Conservation (phyloP, 108 stramenopile species). For the Cyclotella distinguenda region DNA sequence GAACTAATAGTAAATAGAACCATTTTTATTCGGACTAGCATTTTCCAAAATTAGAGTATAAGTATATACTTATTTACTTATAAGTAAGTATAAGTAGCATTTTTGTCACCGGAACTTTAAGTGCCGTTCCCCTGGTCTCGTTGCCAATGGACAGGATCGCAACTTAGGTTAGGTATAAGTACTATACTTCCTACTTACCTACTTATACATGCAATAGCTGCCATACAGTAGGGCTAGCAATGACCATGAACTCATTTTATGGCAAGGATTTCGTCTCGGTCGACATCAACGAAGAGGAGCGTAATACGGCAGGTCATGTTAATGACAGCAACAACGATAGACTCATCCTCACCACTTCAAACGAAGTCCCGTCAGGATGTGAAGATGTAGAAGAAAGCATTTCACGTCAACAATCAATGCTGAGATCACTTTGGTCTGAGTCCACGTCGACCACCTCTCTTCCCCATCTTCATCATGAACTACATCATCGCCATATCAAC, state of each 20-base stretch:
- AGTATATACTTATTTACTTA: no score
- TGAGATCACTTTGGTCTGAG: slow-evolving; percentile 34
- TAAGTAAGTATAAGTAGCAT: no score
- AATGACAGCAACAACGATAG: background rate
- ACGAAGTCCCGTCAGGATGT: background rate
- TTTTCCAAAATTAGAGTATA: no score
- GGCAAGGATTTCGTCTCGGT: slow-evolving; percentile 2
- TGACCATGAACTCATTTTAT: slow-evolving; percentile 4
- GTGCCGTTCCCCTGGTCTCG: no score
- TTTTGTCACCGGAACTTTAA: no score
- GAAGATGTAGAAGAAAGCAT: background rate
- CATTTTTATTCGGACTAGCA: no score
- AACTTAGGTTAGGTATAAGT: no score
- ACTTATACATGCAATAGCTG: no score
- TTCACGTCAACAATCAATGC: slow-evolving; percentile 15
- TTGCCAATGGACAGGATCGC: no score
- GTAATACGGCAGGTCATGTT: background rate
- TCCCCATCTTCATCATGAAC: slow-evolving; percentile 15
- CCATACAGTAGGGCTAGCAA: no score
- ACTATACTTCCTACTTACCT: no score
- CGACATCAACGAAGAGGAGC: slow-evolving; percentile 6
- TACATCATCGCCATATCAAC: slow-evolving; percentile 20
- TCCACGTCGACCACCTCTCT: slow-evolving; percentile 39
- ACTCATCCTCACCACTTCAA: background rate
- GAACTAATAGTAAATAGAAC: no score